These are phyloP conservation scores for Mitragyna speciosa DNA, from an alignment of 257 asterid genomes.

Conservation along the genomic window DNA sequence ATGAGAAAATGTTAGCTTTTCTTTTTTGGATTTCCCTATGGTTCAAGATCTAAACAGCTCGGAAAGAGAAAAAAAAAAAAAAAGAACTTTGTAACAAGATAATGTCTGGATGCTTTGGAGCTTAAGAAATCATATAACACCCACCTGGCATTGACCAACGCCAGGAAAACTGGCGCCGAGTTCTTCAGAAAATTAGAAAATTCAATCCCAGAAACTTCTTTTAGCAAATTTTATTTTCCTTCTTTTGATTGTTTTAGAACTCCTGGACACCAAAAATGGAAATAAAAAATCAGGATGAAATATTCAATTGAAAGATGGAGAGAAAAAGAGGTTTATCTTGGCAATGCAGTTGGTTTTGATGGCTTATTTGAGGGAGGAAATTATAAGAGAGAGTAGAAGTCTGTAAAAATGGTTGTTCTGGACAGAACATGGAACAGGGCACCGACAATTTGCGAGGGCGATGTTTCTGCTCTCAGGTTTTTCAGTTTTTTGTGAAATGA, in stretches of 20 bases:
- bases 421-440: slow-evolving; percentile 11
- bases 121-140: not conserved
- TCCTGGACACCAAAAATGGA: not conserved
- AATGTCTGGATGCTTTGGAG: slow-evolving; percentile 1
- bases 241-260: not conserved
- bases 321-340: not conserved
- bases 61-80: not conserved
- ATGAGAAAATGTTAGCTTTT: not conserved
- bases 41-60: slow-evolving; percentile 19
- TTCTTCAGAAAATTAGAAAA: not conserved
- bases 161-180: slow-evolving; percentile 9
- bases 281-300: not conserved
- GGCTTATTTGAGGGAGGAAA: not conserved
- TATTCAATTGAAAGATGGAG: not conserved
- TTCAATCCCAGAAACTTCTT: not conserved
- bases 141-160: slow-evolving; percentile 6
- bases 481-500: slow-evolving; percentile 7
- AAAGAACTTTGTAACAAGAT: not conserved
- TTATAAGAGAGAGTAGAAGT: not conserved
- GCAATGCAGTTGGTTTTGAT: slow-evolving; percentile 8
- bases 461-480: not conserved
- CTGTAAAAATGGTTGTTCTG: not conserved
- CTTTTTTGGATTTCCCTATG: not conserved
- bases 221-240: not conserved
- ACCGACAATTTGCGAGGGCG: slow-evolving; percentile 40